Evolutionary conservation across 2,329 filamentous ascomycete species (phyloP).

Genomic region (Elsinoe arachidis): DNA sequence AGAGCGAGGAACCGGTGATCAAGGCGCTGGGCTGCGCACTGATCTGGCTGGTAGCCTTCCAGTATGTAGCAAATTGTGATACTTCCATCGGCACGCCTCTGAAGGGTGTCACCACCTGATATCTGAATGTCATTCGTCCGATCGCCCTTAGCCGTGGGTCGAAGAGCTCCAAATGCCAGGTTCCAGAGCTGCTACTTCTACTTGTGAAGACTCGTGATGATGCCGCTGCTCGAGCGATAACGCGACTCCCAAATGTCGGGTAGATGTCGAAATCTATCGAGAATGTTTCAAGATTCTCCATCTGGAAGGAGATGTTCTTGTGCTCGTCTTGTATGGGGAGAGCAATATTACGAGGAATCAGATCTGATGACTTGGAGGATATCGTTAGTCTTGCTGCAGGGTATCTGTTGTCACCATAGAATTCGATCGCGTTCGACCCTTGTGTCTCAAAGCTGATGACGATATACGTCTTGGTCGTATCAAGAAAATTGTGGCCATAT

Average conservation of each 20-base stretch:
- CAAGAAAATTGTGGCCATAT: constrained; percentile 97
- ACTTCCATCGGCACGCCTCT: constrained; percentile 87
- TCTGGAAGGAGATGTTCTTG: constrained; percentile 86
- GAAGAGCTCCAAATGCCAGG: constrained; percentile 80
- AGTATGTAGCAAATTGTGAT: constrained; percentile 96
- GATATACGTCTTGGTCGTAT: constrained; percentile 84
- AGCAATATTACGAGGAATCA: constrained; percentile 93
- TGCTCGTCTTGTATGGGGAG: constrained; percentile 95
- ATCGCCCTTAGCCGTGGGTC: constrained; percentile 87
- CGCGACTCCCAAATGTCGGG: constrained; percentile 92
- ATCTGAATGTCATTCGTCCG: constrained; percentile 87
- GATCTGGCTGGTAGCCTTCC: constrained; percentile 94
- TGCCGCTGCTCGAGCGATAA: constrained; percentile 92
- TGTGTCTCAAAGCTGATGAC: constrained; percentile 80
- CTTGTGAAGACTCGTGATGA: constrained; percentile 78
- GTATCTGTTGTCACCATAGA: constrained; percentile 95
- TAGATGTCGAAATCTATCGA: constrained; percentile 96
- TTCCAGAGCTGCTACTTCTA: constrained; percentile 63
- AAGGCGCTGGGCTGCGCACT: constrained; percentile 78
- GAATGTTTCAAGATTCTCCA: constrained; percentile 87
- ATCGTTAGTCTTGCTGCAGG: constrained; percentile 91
- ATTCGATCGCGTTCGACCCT: constrained; percentile 68
- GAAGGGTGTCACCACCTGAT: constrained; percentile 95
- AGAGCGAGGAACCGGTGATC: constrained; percentile 89
- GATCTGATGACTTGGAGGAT: constrained; percentile 88